These are phyloP conservation scores for Fusarium ambrosium DNA, from an alignment of 2,329 filamentous ascomycete species.

Conservation along the genomic window DNA sequence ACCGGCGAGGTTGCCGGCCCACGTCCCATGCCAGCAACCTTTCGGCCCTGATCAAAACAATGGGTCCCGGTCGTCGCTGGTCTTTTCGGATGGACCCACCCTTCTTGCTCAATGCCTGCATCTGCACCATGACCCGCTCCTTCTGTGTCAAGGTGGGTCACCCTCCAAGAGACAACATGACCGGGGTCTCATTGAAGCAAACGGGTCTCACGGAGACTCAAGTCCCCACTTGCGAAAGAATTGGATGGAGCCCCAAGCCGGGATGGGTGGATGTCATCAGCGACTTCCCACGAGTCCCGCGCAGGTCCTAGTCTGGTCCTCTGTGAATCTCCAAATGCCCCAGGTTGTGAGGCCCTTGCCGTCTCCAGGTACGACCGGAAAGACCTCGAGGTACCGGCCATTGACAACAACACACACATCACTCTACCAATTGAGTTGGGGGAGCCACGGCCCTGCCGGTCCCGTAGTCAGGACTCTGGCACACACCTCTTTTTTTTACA, in stretches of 20 bases:
- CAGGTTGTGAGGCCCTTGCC: conserved; percentile 38
- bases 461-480: conserved; percentile 33
- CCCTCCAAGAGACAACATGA: conserved; percentile 31
- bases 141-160: neutral
- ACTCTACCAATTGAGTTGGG: conserved; percentile 46
- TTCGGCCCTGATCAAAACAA: conserved; percentile 45
- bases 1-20: conserved; percentile 47
- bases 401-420: conserved; percentile 33
- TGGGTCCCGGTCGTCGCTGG: conserved; percentile 35
- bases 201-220: conserved; percentile 40
- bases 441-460: conserved; percentile 42
- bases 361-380: conserved; percentile 45
- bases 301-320: conserved; percentile 39
- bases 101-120: conserved; percentile 32
- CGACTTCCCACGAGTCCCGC: conserved; percentile 37
- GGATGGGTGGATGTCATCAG: conserved; percentile 40
- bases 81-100: conserved; percentile 31
- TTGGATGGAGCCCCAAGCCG: conserved; percentile 34
- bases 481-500: conserved; percentile 21
- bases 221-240: conserved; percentile 34
- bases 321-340: conserved; percentile 42
- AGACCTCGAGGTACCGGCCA: conserved; percentile 39
- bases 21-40: conserved; percentile 45
- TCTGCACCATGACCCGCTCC: conserved; percentile 24
- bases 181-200: conserved; percentile 37